Evolutionary conservation across 306 rosid species (phyloP).

Genomic region (Rosa rugosa): DNA sequence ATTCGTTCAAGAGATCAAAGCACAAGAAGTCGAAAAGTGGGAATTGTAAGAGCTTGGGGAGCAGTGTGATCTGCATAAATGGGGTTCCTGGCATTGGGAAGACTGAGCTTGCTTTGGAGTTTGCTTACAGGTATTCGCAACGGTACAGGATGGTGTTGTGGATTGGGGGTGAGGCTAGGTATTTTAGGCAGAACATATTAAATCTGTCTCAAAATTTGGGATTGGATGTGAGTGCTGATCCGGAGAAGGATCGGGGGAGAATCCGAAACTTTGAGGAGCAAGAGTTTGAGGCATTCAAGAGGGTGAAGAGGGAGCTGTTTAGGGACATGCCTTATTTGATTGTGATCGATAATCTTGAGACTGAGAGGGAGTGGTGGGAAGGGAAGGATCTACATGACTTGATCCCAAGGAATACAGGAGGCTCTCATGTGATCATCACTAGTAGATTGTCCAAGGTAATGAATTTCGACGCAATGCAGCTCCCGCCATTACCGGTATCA

Average conservation of each 20-base stretch:
- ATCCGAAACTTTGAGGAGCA: conserved; percentile 88
- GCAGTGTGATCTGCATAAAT: conserved; percentile 66
- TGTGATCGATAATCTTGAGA: conserved; percentile 83
- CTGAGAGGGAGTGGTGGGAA: conserved; percentile 86
- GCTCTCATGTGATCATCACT: conserved; percentile 79
- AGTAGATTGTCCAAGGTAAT: conserved; percentile 58
- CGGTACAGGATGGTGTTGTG: conserved; percentile 86
- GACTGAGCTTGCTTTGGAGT: conserved; percentile 80
- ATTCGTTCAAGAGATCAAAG: conserved; percentile 55
- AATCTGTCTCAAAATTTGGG: conserved; percentile 67
- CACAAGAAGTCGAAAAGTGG: conserved; percentile 68
- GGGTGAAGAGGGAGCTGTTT: conserved; percentile 76
- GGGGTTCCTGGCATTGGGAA: conserved; percentile 85
- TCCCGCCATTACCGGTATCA: conserved; percentile 52
- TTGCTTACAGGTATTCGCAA: conserved; percentile 64
- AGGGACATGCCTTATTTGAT: conserved; percentile 78
- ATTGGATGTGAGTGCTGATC: conserved; percentile 77
- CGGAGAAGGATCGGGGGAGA: conserved; percentile 69
- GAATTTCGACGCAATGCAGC: conserved; percentile 64
- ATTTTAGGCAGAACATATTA: conserved; percentile 72
- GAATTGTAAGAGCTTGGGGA: conserved; percentile 51
- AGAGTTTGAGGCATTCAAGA: conserved; percentile 80
- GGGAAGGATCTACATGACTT: conserved; percentile 72
- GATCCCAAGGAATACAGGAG: conserved; percentile 77
- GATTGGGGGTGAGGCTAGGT: conserved; percentile 84